Conservation (phyloP, 441 rosid genomes). For the Erodium texanum region DNA sequence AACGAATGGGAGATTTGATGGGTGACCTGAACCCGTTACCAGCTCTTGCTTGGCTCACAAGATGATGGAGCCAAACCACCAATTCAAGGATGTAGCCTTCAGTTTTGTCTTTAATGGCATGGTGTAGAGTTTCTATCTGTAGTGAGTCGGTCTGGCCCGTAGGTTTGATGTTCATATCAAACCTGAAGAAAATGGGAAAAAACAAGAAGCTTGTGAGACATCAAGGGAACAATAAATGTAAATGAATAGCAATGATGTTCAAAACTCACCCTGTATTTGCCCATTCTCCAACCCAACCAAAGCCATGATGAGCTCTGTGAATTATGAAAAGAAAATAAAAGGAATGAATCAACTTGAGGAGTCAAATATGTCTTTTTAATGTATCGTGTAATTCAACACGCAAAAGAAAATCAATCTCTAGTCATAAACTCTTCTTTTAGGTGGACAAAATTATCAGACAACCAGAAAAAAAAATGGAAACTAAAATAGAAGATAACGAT, state of each 20-base stretch:
- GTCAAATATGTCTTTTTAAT: neutral
- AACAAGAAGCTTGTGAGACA: neutral
- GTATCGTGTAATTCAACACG: neutral
- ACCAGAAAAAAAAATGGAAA: neutral
- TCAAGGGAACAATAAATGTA: neutral
- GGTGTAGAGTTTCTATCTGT: conserved; percentile 58
- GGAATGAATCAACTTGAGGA: neutral
- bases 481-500: neutral
- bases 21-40: conserved; percentile 21
- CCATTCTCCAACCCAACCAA: conserved; percentile 74
- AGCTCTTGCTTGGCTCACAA: conserved; percentile 39
- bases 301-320: conserved; percentile 52
- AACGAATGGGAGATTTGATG: conserved; percentile 8
- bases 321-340: conserved; percentile 9
- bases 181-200: conserved; percentile 20
- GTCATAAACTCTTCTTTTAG: neutral
- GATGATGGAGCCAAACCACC: conserved; percentile 52
- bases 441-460: neutral
- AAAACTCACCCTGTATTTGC: conserved; percentile 45
- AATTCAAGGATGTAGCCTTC: conserved; percentile 58
- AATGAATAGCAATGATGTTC: conserved; percentile 6
- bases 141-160: conserved; percentile 30
- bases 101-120: conserved; percentile 53
- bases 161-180: conserved; percentile 36
- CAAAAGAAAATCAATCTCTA: neutral